Conservation (phyloP, 192 early-diverging fungal species). For the Paraglomus brasilianum region DNA sequence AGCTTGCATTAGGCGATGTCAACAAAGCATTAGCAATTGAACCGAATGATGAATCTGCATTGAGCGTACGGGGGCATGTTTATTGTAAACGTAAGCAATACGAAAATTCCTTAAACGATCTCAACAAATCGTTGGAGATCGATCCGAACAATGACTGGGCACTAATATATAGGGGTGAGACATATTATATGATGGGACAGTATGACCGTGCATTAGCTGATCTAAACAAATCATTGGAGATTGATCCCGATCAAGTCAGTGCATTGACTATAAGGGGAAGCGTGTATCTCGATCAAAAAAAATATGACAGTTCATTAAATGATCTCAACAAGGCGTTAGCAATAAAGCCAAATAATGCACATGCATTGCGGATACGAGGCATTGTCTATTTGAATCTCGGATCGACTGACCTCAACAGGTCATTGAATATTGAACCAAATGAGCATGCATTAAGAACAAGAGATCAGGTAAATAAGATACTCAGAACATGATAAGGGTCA, state of each 20-base stretch:
- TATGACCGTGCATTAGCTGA: neutral
- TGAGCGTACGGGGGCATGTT: constrained; percentile 2
- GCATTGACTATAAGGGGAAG: constrained; percentile 19
- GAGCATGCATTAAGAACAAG: too few relatives aligned
- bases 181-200: neutral
- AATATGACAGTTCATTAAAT: neutral
- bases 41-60: constrained; percentile 2
- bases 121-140: constrained; percentile 1
- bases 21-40: neutral
- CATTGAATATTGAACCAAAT: too few relatives aligned
- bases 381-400: too few relatives aligned
- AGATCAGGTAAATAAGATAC: too few relatives aligned
- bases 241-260: constrained; percentile 6
- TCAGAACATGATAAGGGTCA: too few relatives aligned
- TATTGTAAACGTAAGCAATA: constrained; percentile 4
- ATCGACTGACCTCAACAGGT: too few relatives aligned
- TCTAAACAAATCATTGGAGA: constrained; percentile 9
- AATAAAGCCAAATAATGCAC: constrained; percentile 2
- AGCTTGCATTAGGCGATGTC: neutral
- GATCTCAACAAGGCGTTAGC: constrained; percentile 20
- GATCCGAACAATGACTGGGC: neutral
- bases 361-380: too few relatives aligned
- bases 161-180: neutral
- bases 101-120: constrained; percentile 13
- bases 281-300: neutral